Base-by-base conservation (phyloP, 1,139 yeast species). In the Blastobotrys apis region DNA sequence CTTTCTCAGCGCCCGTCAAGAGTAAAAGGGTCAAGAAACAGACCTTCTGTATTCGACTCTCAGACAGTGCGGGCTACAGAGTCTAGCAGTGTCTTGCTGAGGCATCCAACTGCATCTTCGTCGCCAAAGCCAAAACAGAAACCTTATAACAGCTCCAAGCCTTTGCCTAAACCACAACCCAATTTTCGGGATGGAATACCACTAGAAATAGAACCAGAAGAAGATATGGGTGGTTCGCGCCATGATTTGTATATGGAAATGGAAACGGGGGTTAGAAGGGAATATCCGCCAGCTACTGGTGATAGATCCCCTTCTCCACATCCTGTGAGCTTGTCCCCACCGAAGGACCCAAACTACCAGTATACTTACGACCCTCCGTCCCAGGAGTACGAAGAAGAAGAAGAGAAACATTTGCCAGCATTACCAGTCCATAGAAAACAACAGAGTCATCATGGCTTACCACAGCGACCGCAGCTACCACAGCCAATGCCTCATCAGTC, bases 1-100 rank as follows among this genome's bases (percentile, higher is more conserved):
- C 26, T 23, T 23, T 23, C 26, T 10, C 9, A 23, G 27, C 23
- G 40, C 6, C 33, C 40, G 32, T 19, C 38, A 4, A 25, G 34
- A 26, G 23, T 33, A 2, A 16, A 21, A 5, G 43, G 43, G 9
- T 39, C 43, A 5, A 25, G 43, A 27, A 20, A 26, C 17, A 15
- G 26, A 20, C 43, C 43, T 2, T 33, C 38, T 3, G 38, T 27
- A 13, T 33, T 39, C 6, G 43, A 39, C 15, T 20, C 43, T 3
- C 43, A 39, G 19, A 39, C 43, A 3, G 30, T 30, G 5, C 32
- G 23, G 15, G 41, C 13, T 2, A 15, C 22, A 8, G 21, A 29
- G 3, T 10, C 25, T 12, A 10, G 21, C 2, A 4, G 6, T 37
- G 8, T 26, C 6, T 13, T 38, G n/a, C 30, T 13, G 3, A 21